Base-by-base conservation (phyloP, 1,284 basidiomycete genomes). In the Trichosporon ovoides region DNA sequence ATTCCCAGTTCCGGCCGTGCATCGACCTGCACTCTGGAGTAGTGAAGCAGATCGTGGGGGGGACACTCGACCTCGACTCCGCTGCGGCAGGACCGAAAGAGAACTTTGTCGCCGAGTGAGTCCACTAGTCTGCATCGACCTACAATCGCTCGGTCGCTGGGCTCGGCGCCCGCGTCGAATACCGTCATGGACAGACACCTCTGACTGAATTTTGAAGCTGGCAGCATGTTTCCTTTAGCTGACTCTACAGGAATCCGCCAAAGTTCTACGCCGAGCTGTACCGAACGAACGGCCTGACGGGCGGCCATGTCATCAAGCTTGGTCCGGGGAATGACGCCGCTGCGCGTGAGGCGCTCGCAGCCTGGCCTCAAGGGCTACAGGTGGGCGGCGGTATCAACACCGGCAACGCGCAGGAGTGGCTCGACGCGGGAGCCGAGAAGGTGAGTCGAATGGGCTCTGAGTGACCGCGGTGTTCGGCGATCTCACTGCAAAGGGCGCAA, bases 31-130 rank as follows among this genome's bases (percentile, higher is more conserved):
- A 98, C 78, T 84, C 87, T 62, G 93, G 93, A 11, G 81, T 90
- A 68, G 96, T 99, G 57, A 98, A 98, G 78, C 96, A 99, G 79
- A 98, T 99, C 60, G 92, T 99, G 11, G 96, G 96, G 28, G 92
- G 93, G 2, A 95, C 92, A 1, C 82, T 99, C 33, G 73, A 76
- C 53, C 60, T 75, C 9, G 63, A 50, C 9, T 46, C 40, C 5
- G 77, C 84, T 53, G 83, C 86, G 9, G 79, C 81, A 18, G 78
- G 79, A 36, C 83, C 98, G 60, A 84, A 84, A 71, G 97, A 92
- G 20, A 98, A 99, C 77, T 98, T 96, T 74, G 85, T 96, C 43
- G 86, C 95, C 58, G 88, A 84, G 92, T 87, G 68, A 68, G 85
- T 82, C 13, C 18, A n/a, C 12, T 20, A 11, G 34, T 12, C 11